Conservation (phyloP, 768 basidiomycete genomes). For the Boletus sp. region DNA sequence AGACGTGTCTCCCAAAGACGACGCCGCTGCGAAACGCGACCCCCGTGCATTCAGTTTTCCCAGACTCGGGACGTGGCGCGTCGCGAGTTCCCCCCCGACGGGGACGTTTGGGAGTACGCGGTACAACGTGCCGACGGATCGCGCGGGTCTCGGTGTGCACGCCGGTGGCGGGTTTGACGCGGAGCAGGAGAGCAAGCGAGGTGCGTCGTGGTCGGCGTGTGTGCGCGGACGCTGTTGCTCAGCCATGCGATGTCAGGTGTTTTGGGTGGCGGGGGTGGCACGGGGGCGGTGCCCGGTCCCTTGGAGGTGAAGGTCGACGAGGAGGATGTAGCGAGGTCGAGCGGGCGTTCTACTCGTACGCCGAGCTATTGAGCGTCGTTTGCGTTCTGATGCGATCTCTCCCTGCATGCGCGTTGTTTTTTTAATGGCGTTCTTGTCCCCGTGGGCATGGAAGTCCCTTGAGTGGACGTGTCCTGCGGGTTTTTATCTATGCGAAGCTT, state of each 20-base stretch:
- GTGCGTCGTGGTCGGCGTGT: neutral
- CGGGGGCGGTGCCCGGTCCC: neutral
- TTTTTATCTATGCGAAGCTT: no score
- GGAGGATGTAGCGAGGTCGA: neutral
- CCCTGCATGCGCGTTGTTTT: neutral
- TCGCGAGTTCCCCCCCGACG: slow-evolving; percentile 5
- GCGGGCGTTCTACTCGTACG: neutral
- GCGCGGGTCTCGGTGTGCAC: neutral
- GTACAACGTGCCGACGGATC: neutral
- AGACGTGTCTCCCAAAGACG: neutral
- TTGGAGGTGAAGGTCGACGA: neutral
- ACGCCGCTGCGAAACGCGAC: neutral
- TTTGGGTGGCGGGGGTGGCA: neutral
- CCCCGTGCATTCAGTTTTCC: slow-evolving; percentile 3
- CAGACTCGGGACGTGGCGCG: slow-evolving; percentile 19
- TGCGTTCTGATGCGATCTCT: neutral
- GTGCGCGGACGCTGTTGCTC: neutral
- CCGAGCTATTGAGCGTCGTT: neutral
- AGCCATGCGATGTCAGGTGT: neutral
- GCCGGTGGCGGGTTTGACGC: neutral
- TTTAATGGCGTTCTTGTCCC: no score
- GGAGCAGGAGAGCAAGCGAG: neutral
- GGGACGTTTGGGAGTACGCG: slow-evolving; percentile 5
- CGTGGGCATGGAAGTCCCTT: no score
- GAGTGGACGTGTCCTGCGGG: no score